Percentiles rank a stretch among this genome's conserved stretches.
These are phyloP conservation scores for Acer negundo DNA, from an alignment of 345 rosid species.

Conservation along the genomic window DNA sequence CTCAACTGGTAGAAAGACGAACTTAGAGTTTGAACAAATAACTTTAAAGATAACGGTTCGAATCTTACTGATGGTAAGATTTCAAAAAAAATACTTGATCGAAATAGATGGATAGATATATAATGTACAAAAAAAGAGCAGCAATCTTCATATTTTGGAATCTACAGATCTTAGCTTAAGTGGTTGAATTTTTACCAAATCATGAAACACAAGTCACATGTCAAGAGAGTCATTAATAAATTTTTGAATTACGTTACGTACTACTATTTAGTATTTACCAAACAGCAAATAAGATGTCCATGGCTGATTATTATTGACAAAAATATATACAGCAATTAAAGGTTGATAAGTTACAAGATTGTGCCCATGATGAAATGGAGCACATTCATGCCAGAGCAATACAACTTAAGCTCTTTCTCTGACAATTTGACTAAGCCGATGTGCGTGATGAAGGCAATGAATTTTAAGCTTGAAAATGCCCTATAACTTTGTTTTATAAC, in stretches of 20 bases:
- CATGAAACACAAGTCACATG: not conserved
- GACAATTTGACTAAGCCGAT: not conserved
- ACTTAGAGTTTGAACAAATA: too few relatives aligned
- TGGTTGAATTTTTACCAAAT: not conserved
- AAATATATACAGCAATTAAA: slow-evolving; percentile 12
- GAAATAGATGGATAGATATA: too few relatives aligned
- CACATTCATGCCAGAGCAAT: not conserved
- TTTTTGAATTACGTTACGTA: not conserved
- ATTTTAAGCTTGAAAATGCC: slow-evolving; percentile 5
- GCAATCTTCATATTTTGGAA: too few relatives aligned
- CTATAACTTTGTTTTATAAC: not conserved
- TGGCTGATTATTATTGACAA: slow-evolving; percentile 13
- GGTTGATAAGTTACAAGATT: not conserved
- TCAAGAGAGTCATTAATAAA: not conserved
- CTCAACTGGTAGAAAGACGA: too few relatives aligned
- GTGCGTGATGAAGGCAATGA: not conserved
- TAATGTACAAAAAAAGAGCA: too few relatives aligned
- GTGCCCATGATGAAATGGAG: not conserved
- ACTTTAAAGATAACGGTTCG: too few relatives aligned
- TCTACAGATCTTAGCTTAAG: too few relatives aligned
- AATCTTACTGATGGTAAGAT: too few relatives aligned
- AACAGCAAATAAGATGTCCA: not conserved
- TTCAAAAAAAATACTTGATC: too few relatives aligned
- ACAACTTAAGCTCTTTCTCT: not conserved
- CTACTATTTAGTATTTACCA: not conserved